Percentiles rank a stretch among this genome's conserved stretches.
Conservation (phyloP, 1,284 basidiomycete genomes). For the Leccinum insolens region DNA sequence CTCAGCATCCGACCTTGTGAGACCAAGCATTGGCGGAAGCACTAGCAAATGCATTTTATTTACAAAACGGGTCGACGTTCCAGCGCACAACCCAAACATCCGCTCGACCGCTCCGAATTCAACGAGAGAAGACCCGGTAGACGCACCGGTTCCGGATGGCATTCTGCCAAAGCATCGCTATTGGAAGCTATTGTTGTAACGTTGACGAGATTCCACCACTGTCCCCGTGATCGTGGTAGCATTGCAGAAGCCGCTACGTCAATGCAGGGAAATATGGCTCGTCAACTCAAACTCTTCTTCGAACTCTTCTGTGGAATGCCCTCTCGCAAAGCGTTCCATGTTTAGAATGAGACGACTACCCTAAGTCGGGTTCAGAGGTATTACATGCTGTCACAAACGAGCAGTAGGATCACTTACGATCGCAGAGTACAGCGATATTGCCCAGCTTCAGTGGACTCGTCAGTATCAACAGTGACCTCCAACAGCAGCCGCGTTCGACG, state of each 20-base stretch:
- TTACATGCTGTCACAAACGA: background rate
- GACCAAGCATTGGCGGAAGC: background rate
- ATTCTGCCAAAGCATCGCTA: background rate
- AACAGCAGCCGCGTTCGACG: background rate
- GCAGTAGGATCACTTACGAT: constrained; percentile 16
- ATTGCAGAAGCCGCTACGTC: background rate
- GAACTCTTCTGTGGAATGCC: constrained; percentile 11
- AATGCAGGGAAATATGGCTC: constrained; percentile 17
- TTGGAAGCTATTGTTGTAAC: background rate
- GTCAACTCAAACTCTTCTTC: constrained; percentile 18
- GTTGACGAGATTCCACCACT: background rate
- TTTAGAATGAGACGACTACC: constrained; percentile 23
- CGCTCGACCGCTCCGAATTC: constrained; percentile 66
- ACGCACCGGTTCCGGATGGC: background rate
- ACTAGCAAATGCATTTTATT: constrained; percentile 82
- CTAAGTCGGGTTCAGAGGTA: constrained; percentile 6
- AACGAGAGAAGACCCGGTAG: background rate
- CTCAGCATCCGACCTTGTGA: background rate
- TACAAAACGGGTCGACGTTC: constrained; percentile 59
- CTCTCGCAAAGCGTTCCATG: constrained; percentile 20
- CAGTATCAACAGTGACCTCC: background rate
- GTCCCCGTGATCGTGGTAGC: background rate
- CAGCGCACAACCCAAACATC: constrained; percentile 84
- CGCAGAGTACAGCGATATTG: constrained; percentile 10
- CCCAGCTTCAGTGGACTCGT: constrained; percentile 17